Conservation (phyloP, 176 grass and related monocot species). For the Carex pumila region DNA sequence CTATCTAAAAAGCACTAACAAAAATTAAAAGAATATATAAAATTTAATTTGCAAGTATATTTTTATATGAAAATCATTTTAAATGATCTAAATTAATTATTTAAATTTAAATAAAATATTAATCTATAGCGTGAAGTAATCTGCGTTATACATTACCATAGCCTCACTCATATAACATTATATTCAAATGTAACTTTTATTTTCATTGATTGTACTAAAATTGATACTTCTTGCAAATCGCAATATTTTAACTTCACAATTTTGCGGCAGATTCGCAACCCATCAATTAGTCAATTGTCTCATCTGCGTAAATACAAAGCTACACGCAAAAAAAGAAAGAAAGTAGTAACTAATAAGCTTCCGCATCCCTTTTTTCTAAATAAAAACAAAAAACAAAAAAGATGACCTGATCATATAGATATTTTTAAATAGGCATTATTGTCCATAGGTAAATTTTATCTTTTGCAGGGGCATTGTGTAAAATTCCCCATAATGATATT, state of each 20-base stretch:
- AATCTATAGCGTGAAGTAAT: no score
- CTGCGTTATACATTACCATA: no score
- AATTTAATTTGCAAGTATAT: no score
- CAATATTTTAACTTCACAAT: background rate
- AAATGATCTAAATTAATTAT: no score
- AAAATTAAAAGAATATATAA: no score
- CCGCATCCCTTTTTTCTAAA: background rate
- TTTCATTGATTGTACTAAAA: no score
- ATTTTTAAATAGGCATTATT: background rate
- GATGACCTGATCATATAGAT: background rate
- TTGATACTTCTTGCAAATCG: no score
- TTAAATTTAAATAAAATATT: no score
- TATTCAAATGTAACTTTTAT: no score
- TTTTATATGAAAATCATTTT: no score
- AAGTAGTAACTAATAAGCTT: background rate
- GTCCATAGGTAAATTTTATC: background rate
- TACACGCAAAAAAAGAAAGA: background rate
- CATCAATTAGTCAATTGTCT: background rate
- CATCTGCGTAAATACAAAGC: background rate
- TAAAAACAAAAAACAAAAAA: background rate
- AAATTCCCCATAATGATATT: background rate
- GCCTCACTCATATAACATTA: no score
- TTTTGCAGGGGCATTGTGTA: background rate
- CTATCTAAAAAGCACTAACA: no score
- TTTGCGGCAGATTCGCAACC: background rate